Percentiles rank a stretch among this genome's conserved stretches.
Evolutionary conservation across 805 yeast species (phyloP).

Genomic region (Ogataea thermomethanolica): DNA sequence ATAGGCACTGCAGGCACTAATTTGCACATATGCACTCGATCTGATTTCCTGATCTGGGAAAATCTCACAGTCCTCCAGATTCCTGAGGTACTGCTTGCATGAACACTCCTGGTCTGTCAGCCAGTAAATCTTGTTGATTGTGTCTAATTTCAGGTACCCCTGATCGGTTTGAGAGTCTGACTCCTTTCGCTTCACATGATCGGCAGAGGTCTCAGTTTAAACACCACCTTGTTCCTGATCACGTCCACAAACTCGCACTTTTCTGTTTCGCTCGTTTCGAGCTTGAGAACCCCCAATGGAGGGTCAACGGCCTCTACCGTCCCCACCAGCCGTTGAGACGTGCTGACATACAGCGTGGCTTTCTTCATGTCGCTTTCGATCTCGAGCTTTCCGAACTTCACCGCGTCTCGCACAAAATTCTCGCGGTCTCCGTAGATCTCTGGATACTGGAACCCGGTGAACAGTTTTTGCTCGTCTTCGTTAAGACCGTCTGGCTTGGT

Average conservation of each 20-base stretch:
- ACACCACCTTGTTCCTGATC: conserved; percentile 54
- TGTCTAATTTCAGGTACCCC: neutral
- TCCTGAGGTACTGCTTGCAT: too few relatives aligned
- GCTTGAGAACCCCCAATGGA: conserved; percentile 61
- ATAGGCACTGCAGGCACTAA: too few relatives aligned
- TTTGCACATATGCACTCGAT: too few relatives aligned
- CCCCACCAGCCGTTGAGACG: conserved; percentile 68
- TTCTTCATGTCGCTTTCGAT: conserved; percentile 41
- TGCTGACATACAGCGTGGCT: conserved; percentile 62
- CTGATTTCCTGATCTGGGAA: too few relatives aligned
- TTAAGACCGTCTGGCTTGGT: conserved; percentile 31
- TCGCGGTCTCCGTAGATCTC: conserved; percentile 4
- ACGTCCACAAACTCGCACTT: conserved; percentile 56
- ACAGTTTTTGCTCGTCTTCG: conserved; percentile 35
- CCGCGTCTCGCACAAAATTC: conserved; percentile 35
- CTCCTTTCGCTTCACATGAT: conserved; percentile 47
- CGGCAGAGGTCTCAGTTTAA: conserved; percentile 70
- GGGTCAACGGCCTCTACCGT: conserved; percentile 52
- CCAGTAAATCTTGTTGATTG: neutral
- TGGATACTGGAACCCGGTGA: conserved; percentile 31
- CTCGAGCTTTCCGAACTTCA: conserved; percentile 48
- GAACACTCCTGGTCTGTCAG: neutral
- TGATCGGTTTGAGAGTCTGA: conserved; percentile 2
- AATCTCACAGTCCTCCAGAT: too few relatives aligned
- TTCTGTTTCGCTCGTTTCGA: conserved; percentile 33